A percentile compares a stretch with the other conserved stretches of the same genome.
phyloP scores from a whole-genome alignment of 306 rosid species.

The Lathyrus oleraceus region DNA sequence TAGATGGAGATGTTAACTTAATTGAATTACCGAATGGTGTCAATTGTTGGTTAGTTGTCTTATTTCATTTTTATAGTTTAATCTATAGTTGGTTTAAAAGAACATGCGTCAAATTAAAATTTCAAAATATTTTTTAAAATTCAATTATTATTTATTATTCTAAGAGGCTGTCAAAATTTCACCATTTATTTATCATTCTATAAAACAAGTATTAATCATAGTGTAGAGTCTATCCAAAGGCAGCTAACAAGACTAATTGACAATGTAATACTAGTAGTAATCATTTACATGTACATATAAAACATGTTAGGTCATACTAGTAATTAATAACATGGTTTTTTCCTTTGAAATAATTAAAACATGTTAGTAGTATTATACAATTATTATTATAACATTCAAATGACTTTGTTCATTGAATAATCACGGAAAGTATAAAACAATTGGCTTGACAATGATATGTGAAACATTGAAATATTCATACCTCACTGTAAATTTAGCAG shows the following conservation, averaged over 20 bases:
- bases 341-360: no score
- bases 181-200: background rate
- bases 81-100: no score
- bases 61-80: no score
- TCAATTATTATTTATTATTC: no score
- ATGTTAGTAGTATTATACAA: no score
- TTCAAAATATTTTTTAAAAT: no score
- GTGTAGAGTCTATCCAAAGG: background rate
- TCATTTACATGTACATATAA: background rate
- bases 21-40: no score
- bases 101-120: no score
- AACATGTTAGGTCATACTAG: background rate
- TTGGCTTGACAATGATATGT: background rate
- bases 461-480: background rate
- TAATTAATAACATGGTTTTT: background rate
- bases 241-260: background rate
- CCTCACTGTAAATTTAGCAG: background rate
- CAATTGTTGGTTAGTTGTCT: no score
- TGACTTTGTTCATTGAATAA: background rate
- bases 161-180: background rate
- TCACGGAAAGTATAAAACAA: background rate
- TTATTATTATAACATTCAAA: background rate
- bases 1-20: no score
- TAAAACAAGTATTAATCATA: background rate
- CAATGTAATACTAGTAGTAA: background rate